Evolutionary conservation across 306 rosid species (phyloP).

Genomic region (Quercus alba): DNA sequence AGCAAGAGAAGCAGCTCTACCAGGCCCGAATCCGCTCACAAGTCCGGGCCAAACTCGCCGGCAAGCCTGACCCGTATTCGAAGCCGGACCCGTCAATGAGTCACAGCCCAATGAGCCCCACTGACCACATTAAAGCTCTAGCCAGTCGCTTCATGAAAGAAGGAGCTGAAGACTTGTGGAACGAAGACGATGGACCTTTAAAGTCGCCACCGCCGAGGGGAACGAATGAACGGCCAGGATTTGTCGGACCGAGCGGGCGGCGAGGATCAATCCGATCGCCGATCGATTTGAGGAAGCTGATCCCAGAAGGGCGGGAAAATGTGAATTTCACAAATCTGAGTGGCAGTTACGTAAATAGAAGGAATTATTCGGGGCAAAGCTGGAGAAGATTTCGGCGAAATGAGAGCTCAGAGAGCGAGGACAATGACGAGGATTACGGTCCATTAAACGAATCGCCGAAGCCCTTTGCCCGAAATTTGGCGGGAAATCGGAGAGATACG

Average conservation of each 20-base stretch:
- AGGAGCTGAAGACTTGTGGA: conserved; percentile 88
- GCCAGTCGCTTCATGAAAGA: conserved; percentile 77
- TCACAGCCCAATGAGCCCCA: conserved; percentile 60
- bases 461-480: conserved; percentile 18
- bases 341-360: conserved; percentile 12
- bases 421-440: conserved; percentile 30
- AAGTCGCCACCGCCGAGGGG: conserved; percentile 14
- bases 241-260: not conserved
- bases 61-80: conserved; percentile 25
- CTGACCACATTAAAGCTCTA: conserved; percentile 59
- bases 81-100: conserved; percentile 18
- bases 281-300: conserved; percentile 32
- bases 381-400: conserved; percentile 30
- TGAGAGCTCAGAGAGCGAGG: conserved; percentile 39
- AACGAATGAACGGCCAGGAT: conserved; percentile 2
- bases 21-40: conserved; percentile 85
- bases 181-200: conserved; percentile 64
- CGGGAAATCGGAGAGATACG: conserved; percentile 6
- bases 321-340: conserved; percentile 13
- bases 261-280: conserved; percentile 31
- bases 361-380: conserved; percentile 52
- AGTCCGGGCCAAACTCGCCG: conserved; percentile 61
- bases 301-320: conserved; percentile 13
- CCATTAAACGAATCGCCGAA: conserved; percentile 19
- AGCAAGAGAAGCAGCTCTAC: conserved; percentile 82